Evolutionary conservation across 805 yeast genomes (phyloP).

Genomic region (Candida saitoana): DNA sequence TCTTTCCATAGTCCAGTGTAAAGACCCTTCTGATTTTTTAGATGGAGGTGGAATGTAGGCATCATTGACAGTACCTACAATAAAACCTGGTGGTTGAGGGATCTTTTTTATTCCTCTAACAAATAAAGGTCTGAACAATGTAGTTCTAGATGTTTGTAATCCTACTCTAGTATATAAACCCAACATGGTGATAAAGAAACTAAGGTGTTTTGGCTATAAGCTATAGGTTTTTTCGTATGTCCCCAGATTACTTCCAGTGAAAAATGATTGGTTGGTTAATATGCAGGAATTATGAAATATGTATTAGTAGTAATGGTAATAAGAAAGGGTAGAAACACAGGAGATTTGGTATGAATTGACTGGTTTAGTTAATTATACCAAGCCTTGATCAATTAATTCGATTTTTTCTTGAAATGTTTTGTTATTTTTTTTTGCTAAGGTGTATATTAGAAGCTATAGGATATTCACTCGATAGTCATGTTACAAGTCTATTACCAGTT

Average conservation of each 20-base stretch:
- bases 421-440: too few species aligned
- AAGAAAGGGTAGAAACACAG: too few species aligned
- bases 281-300: not conserved
- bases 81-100: conserved; percentile 70
- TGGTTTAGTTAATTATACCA: too few species aligned
- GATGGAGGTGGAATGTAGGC: conserved; percentile 60
- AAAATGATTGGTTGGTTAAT: conserved; percentile 13
- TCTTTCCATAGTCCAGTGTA: conserved; percentile 73
- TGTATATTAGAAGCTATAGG: too few species aligned
- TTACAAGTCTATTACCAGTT: too few species aligned
- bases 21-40: conserved; percentile 58
- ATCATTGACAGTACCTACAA: conserved; percentile 70
- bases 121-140: conserved; percentile 16
- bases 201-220: not conserved
- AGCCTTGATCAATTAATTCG: too few species aligned
- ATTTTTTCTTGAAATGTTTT: too few species aligned
- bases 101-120: conserved; percentile 43
- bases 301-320: not conserved
- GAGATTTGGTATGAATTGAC: too few species aligned
- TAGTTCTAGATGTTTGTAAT: conserved; percentile 16
- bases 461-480: too few species aligned
- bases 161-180: conserved; percentile 30
- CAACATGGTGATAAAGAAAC: conserved; percentile 14
- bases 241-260: conserved; percentile 13
- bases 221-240: not conserved